Percentiles rank a stretch among this genome's conserved stretches.
Conservation (phyloP, 208 protist genomes). For the Trypanosoma cruzi region DNA sequence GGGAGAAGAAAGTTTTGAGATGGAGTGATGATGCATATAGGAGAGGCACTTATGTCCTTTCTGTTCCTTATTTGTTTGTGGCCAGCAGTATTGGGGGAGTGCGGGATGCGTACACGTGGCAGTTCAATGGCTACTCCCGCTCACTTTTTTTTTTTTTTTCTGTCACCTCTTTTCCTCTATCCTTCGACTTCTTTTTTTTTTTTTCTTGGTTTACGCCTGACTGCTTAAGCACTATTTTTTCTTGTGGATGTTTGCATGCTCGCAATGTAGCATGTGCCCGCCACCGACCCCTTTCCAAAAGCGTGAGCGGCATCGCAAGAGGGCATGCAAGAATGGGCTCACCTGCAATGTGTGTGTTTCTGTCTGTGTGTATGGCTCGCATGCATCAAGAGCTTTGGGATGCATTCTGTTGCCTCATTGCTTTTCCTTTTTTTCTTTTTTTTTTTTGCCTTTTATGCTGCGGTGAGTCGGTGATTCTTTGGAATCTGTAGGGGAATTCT, state of each 20-base stretch:
- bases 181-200: too few species aligned
- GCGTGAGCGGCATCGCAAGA: background rate
- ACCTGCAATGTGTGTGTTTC: background rate
- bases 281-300: background rate
- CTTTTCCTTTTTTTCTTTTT: constrained; percentile 2
- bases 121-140: background rate
- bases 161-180: too few species aligned
- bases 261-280: background rate
- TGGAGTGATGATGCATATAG: background rate
- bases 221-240: background rate
- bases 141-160: too few species aligned
- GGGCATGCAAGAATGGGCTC: background rate
- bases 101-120: background rate
- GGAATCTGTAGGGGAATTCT: background rate
- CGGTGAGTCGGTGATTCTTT: background rate
- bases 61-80: too few species aligned
- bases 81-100: too few species aligned
- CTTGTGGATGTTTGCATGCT: background rate
- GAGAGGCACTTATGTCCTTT: background rate
- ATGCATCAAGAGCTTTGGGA: background rate
- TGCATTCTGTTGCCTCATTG: background rate
- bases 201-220: background rate
- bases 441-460: constrained; percentile 3
- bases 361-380: background rate
- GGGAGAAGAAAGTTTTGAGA: background rate